phyloP scores from a whole-genome alignment of 2,329 filamentous ascomycete species.

The Fusarium humuli region DNA sequence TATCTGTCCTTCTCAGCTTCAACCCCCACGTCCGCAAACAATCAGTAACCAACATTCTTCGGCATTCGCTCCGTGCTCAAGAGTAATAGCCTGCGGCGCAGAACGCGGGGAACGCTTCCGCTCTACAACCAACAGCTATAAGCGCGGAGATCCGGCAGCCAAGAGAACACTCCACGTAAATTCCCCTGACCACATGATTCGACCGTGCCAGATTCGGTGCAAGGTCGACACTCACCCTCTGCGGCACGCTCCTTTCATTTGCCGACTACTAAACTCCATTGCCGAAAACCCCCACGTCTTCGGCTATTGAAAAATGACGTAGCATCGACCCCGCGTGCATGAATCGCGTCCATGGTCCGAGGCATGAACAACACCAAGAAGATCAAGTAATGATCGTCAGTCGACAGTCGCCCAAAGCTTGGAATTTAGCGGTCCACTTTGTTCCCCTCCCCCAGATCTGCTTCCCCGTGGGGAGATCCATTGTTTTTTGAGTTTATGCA shows the following conservation, averaged over 20 bases:
- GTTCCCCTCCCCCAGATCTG: conserved; percentile 8
- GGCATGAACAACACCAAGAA: background rate
- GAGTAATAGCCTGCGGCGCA: background rate
- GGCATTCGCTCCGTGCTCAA: background rate
- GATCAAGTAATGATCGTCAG: background rate
- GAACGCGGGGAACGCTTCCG: background rate
- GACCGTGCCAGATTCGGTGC: background rate
- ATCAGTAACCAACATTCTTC: background rate
- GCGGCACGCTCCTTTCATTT: background rate
- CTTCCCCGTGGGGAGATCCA: conserved; percentile 5
- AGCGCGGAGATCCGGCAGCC: background rate
- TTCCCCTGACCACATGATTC: background rate
- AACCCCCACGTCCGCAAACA: background rate
- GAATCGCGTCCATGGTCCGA: background rate
- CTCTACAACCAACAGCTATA: background rate
- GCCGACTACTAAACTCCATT: background rate
- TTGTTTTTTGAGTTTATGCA: background rate
- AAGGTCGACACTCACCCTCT: conserved; percentile 21
- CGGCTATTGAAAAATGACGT: conserved; percentile 1
- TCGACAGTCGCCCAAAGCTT: background rate
- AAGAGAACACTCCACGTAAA: background rate
- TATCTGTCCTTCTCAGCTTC: background rate
- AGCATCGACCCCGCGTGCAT: background rate
- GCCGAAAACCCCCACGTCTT: conserved; percentile 10
- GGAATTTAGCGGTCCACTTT: background rate